Base-by-base conservation (phyloP, 129 eudicot species). In the Flaveria linearis region DNA sequence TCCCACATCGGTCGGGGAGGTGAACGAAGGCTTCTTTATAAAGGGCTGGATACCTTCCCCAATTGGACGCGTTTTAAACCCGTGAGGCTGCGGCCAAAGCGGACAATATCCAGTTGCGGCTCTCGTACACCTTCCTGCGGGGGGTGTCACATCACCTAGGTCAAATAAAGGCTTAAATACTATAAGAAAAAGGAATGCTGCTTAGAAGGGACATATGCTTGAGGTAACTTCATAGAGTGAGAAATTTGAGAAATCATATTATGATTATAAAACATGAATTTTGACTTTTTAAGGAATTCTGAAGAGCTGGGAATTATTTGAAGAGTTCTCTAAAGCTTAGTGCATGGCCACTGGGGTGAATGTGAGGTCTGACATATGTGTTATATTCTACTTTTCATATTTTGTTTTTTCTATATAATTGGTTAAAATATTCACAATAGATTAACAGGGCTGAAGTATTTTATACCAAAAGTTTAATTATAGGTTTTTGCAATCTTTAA, bases 321-420 rank as follows among this genome's bases (percentile, higher is more conserved):
- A 2, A 22, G 65, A 58, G 16, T 58, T 58, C 33, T 9, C 33
- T 58, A 58, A 58, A 23, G 33, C 65, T 58, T 58, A 20, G 33
- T 58, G 65, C 65, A 58, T 20, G 30, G 33, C 15, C 36, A 58
- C 16, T 58, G 65, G 65, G 33, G 65, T 22, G 2, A 57, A 20
- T 58, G 36, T 58, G 65, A 58, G 16, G 65, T 58, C 65, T 58
- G 33, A 58, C 12, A 23, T 17, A n/a, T 58, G 7, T 58, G 65
- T 20, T 58, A 11, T 23, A 23, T 58, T 23, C 36, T 58, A n/a
- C n/a, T n/a, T 58, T 36, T 23, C 15, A 10, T 58, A 58, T 58
- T 22, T 58, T 15, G 5, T 1, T 58, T 22, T 9, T 58, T 9
- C 23, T 22, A 12, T 58, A 20, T 9, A 58, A 23, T 20, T 2